These are phyloP conservation scores for Paulownia fortunei DNA, from an alignment of 257 asterid genomes.

Conservation along the genomic window DNA sequence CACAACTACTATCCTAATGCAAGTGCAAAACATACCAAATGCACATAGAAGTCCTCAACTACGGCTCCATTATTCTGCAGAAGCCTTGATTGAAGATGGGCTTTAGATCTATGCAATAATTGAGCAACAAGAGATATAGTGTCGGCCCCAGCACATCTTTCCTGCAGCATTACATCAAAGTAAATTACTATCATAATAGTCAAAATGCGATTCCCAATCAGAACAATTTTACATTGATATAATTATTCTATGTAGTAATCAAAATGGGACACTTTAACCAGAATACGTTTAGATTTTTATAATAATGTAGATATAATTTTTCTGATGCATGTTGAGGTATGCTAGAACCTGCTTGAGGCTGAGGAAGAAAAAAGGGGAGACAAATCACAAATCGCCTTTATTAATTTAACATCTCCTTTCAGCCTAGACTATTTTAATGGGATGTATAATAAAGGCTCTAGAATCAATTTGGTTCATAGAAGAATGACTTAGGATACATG, in stretches of 20 bases:
- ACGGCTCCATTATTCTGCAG: constrained; percentile 75
- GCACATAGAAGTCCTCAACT: constrained; percentile 86
- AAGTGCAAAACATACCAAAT: constrained; percentile 63
- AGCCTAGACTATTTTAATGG: constrained; percentile 14
- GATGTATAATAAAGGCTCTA: constrained; percentile 23
- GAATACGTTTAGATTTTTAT: constrained; percentile 9
- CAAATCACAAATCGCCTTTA: neutral
- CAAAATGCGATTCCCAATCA: constrained; percentile 19
- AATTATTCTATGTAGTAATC: neutral
- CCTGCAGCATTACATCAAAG: constrained; percentile 73
- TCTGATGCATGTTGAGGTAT: constrained; percentile 7
- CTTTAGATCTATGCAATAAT: constrained; percentile 89
- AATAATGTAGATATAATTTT: neutral
- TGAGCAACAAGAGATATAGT: constrained; percentile 87
- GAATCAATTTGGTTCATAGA: constrained; percentile 24
- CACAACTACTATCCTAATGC: constrained; percentile 10
- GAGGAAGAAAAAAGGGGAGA: constrained; percentile 4
- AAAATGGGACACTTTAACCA: constrained; percentile 12
- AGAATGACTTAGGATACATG: neutral
- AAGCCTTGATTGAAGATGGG: constrained; percentile 92
- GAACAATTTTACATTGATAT: constrained; percentile 16
- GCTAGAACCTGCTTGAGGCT: neutral
- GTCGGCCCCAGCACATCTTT: constrained; percentile 98
- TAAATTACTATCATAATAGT: constrained; percentile 36
- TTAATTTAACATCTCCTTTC: constrained; percentile 8